Base-by-base conservation (phyloP, 2,329 filamentous ascomycete species). In the Colletotrichum sp. region DNA sequence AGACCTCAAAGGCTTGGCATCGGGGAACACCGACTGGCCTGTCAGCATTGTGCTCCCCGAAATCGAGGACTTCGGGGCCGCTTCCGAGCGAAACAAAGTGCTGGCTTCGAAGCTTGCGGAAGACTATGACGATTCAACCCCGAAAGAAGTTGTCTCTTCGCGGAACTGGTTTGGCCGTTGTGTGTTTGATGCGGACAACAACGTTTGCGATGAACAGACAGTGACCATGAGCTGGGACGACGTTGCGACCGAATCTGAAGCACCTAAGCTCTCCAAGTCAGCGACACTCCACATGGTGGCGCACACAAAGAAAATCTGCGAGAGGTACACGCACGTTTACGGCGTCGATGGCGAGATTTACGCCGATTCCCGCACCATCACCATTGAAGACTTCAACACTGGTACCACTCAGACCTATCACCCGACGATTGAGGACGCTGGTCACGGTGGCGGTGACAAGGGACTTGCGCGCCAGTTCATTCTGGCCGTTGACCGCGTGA, bases 251-350 rank as follows among this genome's bases (percentile, higher is more conserved):
- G 31, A 43, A 12, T n/a, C 33, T 16, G 69, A 64, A 63, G 72
- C 18, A 76, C 77, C 67, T 73, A 76, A 78, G 72, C 73, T 75
- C 76, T 74, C 72, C 57, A 98, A 98, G 85, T 95, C 93, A 18
- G 96, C 96, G 1, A 92, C 92, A 3, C 94, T 98, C 81, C 96
- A 98, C 83, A 98, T 98, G 96, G 93, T 96, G 4, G 95, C 96
- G 3, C 94, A 96, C 75, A 98, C 96, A 0, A 92, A 94, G 80
- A 93, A 93, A 80, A 93, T 97, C 77, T 98, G 96, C 82, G 90
- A 98, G 77, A 92, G 97, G 5, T 93, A 95, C 73, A 95, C 95
- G 1, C 87, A 94, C 73, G 91, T 98, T 61, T 98, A 98, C 83
- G 97, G 97, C 63, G 94, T 94, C 0, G 87, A 91, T 65, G 97